Conservation (phyloP, 768 basidiomycete species). For the Fomitopsis serialis region DNA sequence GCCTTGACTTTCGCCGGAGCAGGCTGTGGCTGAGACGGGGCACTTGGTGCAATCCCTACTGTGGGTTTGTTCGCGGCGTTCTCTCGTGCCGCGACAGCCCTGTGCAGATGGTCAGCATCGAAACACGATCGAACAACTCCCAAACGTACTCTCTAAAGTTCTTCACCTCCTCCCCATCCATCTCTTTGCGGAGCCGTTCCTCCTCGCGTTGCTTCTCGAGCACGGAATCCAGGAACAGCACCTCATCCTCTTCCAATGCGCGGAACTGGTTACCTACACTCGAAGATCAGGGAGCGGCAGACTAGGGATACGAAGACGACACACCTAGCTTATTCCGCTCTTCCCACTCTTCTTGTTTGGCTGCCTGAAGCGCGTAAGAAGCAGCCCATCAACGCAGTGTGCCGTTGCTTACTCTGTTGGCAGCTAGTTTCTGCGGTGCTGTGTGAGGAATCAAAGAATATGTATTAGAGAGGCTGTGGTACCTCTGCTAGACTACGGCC, state of each 20-base stretch:
- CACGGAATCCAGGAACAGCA: slow-evolving; percentile 82
- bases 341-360: slow-evolving; percentile 93
- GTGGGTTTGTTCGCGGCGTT: slow-evolving; percentile 32
- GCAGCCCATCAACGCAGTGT: slow-evolving; percentile 4
- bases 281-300: background rate
- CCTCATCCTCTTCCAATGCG: slow-evolving; percentile 85
- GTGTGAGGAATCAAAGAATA: slow-evolving; percentile 10
- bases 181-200: slow-evolving; percentile 67
- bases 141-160: slow-evolving; percentile 66
- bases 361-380: slow-evolving; percentile 45
- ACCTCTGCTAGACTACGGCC: slow-evolving; percentile 88
- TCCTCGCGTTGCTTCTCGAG: slow-evolving; percentile 71
- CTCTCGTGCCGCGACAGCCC: slow-evolving; percentile 69
- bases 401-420: slow-evolving; percentile 61
- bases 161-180: slow-evolving; percentile 75
- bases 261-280: slow-evolving; percentile 78
- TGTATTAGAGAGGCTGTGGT: slow-evolving; percentile 25
- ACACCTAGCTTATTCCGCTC: slow-evolving; percentile 73
- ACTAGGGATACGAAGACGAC: slow-evolving; percentile 2
- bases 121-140: background rate
- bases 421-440: slow-evolving; percentile 71
- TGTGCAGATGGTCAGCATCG: slow-evolving; percentile 16
- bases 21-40: slow-evolving; percentile 3
- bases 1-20: slow-evolving; percentile 22
- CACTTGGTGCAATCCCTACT: slow-evolving; percentile 24